Conservation (phyloP, 2,329 filamentous ascomycete species). For the Phialophora verrucosa region DNA sequence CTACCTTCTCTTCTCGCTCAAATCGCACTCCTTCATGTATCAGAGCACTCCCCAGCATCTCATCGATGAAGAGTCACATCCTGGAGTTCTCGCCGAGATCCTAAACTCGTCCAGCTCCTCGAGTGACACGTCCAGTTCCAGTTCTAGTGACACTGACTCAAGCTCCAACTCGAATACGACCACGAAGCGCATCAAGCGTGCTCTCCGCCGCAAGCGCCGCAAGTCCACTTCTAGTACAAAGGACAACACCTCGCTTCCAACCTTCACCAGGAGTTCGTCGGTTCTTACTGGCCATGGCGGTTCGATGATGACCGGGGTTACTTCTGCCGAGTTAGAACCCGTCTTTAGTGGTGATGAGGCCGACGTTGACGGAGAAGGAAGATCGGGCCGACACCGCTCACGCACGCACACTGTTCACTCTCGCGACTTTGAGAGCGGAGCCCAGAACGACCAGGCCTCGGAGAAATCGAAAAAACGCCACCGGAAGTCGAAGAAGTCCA, state of each 20-base stretch:
- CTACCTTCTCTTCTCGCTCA: slow-evolving; percentile 88
- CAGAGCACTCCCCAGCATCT: slow-evolving; percentile 90
- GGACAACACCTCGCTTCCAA: slow-evolving; percentile 59
- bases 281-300: slow-evolving; percentile 45
- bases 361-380: slow-evolving; percentile 55
- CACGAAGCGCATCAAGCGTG: slow-evolving; percentile 75
- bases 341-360: slow-evolving; percentile 60
- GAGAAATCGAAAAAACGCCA: slow-evolving; percentile 43
- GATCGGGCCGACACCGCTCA: slow-evolving; percentile 35
- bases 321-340: slow-evolving; percentile 32
- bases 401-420: slow-evolving; percentile 41
- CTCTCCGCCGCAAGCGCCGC: slow-evolving; percentile 72
- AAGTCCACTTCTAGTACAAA: slow-evolving; percentile 77
- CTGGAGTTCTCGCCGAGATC: slow-evolving; percentile 81
- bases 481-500: slow-evolving; percentile 41
- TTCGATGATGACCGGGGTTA: slow-evolving; percentile 24
- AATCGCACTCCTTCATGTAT: slow-evolving; percentile 90
- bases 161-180: slow-evolving; percentile 73
- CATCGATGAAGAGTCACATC: slow-evolving; percentile 88
- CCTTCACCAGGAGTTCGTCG: slow-evolving; percentile 47
- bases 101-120: slow-evolving; percentile 72
- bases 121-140: slow-evolving; percentile 58
- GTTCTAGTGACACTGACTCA: slow-evolving; percentile 69
- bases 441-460: slow-evolving; percentile 33
- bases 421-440: slow-evolving; percentile 55